Evolutionary conservation across 192 early-diverging fungal genomes (phyloP).

Genomic region (Entomortierella lignicola): DNA sequence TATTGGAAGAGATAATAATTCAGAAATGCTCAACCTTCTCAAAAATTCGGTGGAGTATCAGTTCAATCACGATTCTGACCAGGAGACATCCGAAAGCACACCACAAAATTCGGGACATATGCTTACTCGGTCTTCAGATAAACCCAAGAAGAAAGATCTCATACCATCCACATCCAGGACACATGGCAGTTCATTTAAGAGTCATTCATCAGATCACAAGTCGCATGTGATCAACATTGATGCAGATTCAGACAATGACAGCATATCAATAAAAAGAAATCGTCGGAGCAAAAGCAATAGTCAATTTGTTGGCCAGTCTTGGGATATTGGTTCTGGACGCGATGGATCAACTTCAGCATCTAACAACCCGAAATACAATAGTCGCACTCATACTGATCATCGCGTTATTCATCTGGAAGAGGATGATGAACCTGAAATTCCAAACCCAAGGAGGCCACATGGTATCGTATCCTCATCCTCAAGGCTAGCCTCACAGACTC

Average conservation of each 20-base stretch:
- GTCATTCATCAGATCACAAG: background rate
- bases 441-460: background rate
- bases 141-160: constrained; percentile 32
- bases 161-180: constrained; percentile 5
- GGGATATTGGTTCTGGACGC: constrained; percentile 35
- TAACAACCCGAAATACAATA: background rate
- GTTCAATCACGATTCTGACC: constrained; percentile 2
- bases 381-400: background rate
- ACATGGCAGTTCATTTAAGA: background rate
- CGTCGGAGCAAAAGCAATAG: constrained; percentile 11
- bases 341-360: background rate
- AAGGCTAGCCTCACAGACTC: background rate
- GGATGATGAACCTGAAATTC: constrained; percentile 4
- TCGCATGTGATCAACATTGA: constrained; percentile 4
- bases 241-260: constrained; percentile 25
- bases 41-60: constrained; percentile 14
- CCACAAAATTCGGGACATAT: constrained; percentile 21
- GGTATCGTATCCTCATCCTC: background rate
- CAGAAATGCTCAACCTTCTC: constrained; percentile 38
- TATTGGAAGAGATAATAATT: constrained; percentile 45
- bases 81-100: background rate
- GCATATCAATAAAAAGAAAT: constrained; percentile 1
- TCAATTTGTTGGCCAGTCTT: constrained; percentile 47
- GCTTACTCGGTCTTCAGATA: constrained; percentile 46
- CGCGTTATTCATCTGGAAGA: constrained; percentile 6